phyloP scores from a whole-genome alignment of 2,329 filamentous ascomycete genomes.

The Orbilia ellipsospora region DNA sequence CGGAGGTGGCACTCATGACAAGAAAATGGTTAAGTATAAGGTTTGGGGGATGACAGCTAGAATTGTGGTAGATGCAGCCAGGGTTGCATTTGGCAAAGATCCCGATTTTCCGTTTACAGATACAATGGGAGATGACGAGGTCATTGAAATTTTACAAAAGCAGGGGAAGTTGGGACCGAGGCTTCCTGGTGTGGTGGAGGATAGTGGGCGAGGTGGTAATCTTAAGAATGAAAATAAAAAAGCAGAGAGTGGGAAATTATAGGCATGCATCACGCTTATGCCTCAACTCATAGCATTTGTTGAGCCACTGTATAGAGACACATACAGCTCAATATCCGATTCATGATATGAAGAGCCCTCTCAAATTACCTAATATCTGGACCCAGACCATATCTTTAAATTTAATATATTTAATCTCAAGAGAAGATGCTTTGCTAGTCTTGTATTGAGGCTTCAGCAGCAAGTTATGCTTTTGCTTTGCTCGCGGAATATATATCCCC shows the following conservation, averaged over 20 bases:
- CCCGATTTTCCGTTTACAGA: slow-evolving; percentile 83
- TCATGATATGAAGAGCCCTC: too few species aligned
- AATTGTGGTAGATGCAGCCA: slow-evolving; percentile 87
- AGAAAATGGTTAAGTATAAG: slow-evolving; percentile 70
- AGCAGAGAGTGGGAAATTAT: slow-evolving; percentile 51
- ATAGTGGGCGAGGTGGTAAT: slow-evolving; percentile 35
- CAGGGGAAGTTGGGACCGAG: slow-evolving; percentile 69
- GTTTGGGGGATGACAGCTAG: slow-evolving; percentile 96
- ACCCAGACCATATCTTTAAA: too few species aligned
- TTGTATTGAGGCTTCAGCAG: too few species aligned
- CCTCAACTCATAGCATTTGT: too few species aligned
- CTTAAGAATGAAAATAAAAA: slow-evolving; percentile 30
- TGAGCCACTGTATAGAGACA: too few species aligned
- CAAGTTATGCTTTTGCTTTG: too few species aligned
- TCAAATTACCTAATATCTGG: too few species aligned
- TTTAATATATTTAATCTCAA: too few species aligned
- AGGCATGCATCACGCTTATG: neutral
- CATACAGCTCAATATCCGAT: neutral
- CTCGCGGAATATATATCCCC: too few species aligned
- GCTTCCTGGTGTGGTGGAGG: slow-evolving; percentile 53
- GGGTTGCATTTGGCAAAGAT: slow-evolving; percentile 82
- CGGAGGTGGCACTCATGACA: slow-evolving; percentile 45
- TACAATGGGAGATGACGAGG: slow-evolving; percentile 74
- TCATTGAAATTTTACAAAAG: slow-evolving; percentile 70
- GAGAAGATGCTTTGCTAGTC: too few species aligned